Conservation (phyloP, 2,329 filamentous ascomycete species). For the Arthroderma sp. region DNA sequence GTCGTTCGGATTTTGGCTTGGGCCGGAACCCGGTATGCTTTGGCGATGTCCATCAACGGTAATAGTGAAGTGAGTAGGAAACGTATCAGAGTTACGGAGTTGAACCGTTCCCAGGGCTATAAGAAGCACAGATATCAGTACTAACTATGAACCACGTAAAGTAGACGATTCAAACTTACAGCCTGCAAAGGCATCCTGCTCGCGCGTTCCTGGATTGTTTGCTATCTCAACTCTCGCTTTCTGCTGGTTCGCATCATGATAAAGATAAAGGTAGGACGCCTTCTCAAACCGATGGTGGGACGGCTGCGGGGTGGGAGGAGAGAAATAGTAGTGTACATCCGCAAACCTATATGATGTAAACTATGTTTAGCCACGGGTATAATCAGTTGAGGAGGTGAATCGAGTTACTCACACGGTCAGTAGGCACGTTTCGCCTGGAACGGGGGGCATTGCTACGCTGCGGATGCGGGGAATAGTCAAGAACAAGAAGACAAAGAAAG, state of each 20-base stretch:
- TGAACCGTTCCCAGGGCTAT: slow-evolving; percentile 39
- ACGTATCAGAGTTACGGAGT: slow-evolving; percentile 44
- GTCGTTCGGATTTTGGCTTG: slow-evolving; percentile 17
- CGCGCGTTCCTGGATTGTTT: slow-evolving; percentile 48
- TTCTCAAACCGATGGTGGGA: slow-evolving; percentile 51
- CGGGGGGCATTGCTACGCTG: slow-evolving; percentile 28
- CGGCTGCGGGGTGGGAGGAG: slow-evolving; percentile 41
- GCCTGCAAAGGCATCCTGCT: slow-evolving; percentile 53
- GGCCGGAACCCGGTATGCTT: slow-evolving; percentile 15
- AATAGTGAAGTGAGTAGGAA: slow-evolving; percentile 47
- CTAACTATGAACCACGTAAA: background rate
- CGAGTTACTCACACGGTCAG: slow-evolving; percentile 31
- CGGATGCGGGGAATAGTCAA: background rate
- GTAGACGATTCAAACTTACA: slow-evolving; percentile 26
- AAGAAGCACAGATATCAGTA: slow-evolving; percentile 1
- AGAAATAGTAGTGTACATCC: slow-evolving; percentile 53
- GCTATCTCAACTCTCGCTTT: slow-evolving; percentile 48
- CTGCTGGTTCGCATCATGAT: slow-evolving; percentile 42
- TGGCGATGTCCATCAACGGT: slow-evolving; percentile 35
- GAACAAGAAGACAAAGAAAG: background rate
- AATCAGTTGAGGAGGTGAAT: too few relatives aligned
- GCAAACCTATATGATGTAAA: slow-evolving; percentile 37
- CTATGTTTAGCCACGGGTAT: background rate
- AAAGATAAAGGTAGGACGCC: slow-evolving; percentile 52
- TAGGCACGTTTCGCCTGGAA: slow-evolving; percentile 33